phyloP scores from a whole-genome alignment of 2,329 filamentous ascomycete genomes.

The Calonectria leucothoes region DNA sequence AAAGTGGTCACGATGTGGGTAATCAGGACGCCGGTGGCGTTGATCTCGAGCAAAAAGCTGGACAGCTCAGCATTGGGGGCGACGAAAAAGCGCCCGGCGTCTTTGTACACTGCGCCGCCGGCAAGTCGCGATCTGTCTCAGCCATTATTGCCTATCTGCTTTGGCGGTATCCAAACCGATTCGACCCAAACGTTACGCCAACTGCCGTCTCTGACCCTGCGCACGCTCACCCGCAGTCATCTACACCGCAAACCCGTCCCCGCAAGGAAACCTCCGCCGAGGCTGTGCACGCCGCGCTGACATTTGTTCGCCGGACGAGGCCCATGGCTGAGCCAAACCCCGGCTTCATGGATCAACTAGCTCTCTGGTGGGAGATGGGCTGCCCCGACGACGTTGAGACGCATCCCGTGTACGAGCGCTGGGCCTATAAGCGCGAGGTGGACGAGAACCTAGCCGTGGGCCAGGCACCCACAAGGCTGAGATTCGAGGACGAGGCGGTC shows the following conservation, averaged over 20 bases:
- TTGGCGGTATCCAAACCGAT: constrained; percentile 69
- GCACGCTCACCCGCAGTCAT: constrained; percentile 14
- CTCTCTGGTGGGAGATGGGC: constrained; percentile 88
- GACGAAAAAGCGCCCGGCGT: constrained; percentile 54
- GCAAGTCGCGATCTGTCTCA: constrained; percentile 91
- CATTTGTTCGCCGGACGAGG: constrained; percentile 75
- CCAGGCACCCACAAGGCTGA: constrained; percentile 83
- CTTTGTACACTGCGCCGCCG: constrained; percentile 85
- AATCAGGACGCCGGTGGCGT: constrained; percentile 33
- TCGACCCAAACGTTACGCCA: constrained; percentile 53
- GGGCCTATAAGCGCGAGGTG: constrained; percentile 66
- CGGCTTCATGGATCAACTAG: constrained; percentile 90
- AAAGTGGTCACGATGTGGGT: constrained; percentile 17
- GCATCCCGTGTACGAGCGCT: constrained; percentile 83
- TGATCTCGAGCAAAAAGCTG: constrained; percentile 30
- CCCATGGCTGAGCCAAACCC: constrained; percentile 88
- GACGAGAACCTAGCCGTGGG: constrained; percentile 74
- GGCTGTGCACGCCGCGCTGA: constrained; percentile 72
- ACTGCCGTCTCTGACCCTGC: constrained; percentile 34
- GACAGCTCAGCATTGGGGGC: constrained; percentile 30
- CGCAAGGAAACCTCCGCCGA: constrained; percentile 51
- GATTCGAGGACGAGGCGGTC: constrained; percentile 81
- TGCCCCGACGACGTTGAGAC: constrained; percentile 75
- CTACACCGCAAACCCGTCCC: constrained; percentile 31
- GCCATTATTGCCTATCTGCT: constrained; percentile 88